Base-by-base conservation (phyloP, 805 yeast species). In the Debaryomyces hansenii region DNA sequence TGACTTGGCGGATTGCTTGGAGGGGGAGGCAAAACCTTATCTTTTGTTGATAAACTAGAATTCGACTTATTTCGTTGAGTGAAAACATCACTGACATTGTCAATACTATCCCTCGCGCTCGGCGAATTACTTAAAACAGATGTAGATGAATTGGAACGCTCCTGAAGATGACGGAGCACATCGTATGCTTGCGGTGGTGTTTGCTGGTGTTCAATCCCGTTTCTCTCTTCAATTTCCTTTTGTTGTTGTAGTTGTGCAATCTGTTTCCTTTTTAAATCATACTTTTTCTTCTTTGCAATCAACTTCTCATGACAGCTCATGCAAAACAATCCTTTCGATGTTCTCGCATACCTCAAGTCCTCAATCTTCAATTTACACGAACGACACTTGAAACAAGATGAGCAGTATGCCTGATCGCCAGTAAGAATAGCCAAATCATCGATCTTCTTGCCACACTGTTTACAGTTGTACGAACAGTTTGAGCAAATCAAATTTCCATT, bases 381-480 rank as follows among this genome's bases (percentile, higher is more conserved):
- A 42, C 92, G 81, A 66, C 99, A 92, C 57, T 83, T 83, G 70
- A 92, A 94, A 66, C 99, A 92, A 41, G 77, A 75, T 7, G 95
- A 82, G 64, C 98, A 94, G 64, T 89, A 94, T 2, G 98, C 97
- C 62, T 88, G 92, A 57, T 94, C 95, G 20, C 97, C 96, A 1
- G 98, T 90, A 29, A 92, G 74, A 27, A 94, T 91, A 11, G 99
- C 98, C 72, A 90, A 75, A 63, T 92, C 97, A 55, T 87, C 92
- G 51, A 92, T 94, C 63, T 89, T 87, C 60, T 85, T 85, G 41
- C 82, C 80, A 73, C 99, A 92, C 48, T 84, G 82, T 55, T 82
- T 82, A 66, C 99, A 92, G 37, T 85, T 80, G 63, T 92, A 95
- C n/a, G 96, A 87, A 64, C 99, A 92, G 47, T 85, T 85, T 36